phyloP scores from a whole-genome alignment of 371 early-diverging fungal species.

The Mortierella polycephala region DNA sequence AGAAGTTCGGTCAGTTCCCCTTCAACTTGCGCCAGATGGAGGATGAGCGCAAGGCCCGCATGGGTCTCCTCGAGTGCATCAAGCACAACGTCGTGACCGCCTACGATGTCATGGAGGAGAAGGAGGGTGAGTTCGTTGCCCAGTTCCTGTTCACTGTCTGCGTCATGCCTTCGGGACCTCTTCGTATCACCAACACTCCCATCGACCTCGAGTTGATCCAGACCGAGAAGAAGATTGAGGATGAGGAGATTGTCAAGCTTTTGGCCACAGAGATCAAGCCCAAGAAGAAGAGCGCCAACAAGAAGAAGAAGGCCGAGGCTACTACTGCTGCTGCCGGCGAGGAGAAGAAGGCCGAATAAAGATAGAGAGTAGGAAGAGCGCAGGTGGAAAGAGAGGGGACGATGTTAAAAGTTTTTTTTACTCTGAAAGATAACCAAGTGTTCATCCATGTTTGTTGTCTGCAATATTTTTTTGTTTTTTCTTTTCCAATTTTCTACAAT shows the following conservation, averaged over 20 bases:
- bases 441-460: neutral
- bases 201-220: conserved; percentile 72
- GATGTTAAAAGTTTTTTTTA: neutral
- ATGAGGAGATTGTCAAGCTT: conserved; percentile 75
- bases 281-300: conserved; percentile 58
- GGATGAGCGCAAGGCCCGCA: conserved; percentile 90
- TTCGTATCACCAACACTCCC: conserved; percentile 77
- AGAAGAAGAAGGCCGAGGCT: conserved; percentile 57
- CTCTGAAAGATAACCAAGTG: neutral
- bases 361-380: neutral
- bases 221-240: conserved; percentile 81
- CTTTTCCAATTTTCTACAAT: neutral
- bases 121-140: conserved; percentile 85
- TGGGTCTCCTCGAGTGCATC: conserved; percentile 93
- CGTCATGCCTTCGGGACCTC: conserved; percentile 86
- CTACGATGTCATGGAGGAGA: conserved; percentile 87
- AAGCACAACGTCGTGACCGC: conserved; percentile 82
- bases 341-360: conserved; percentile 42
- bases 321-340: conserved; percentile 51
- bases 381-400: too few species aligned
- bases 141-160: conserved; percentile 93
- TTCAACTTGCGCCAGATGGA: conserved; percentile 84
- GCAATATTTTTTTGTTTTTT: neutral
- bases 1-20: conserved; percentile 88
- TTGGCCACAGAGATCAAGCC: conserved; percentile 64